These are phyloP conservation scores for Xerocomellus amylosporus DNA, from an alignment of 768 basidiomycete genomes.

Conservation along the genomic window DNA sequence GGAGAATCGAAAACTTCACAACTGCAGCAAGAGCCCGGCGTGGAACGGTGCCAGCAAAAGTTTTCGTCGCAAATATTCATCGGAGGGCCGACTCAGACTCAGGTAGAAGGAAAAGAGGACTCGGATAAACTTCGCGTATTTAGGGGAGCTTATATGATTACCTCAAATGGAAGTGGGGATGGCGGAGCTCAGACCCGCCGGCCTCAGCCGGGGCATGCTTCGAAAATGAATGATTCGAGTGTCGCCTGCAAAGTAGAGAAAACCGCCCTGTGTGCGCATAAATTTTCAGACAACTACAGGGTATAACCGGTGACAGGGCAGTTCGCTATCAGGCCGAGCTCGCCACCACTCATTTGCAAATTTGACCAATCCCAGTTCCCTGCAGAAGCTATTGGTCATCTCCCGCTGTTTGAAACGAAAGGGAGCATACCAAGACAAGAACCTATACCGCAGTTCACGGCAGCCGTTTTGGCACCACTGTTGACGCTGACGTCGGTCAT, in stretches of 20 bases:
- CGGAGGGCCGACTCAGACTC: not conserved
- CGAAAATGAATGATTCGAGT: not conserved
- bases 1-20: constrained; percentile 1
- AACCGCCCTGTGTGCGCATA: not conserved
- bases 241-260: not conserved
- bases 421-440: constrained; percentile 45
- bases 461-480: constrained; percentile 43
- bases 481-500: constrained; percentile 43
- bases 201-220: too few species aligned
- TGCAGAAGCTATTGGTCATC: constrained; percentile 12
- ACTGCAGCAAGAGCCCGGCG: not conserved
- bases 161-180: constrained; percentile 6
- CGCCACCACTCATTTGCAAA: constrained; percentile 45
- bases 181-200: not conserved
- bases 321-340: constrained; percentile 35
- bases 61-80: constrained; percentile 8
- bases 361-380: constrained; percentile 52
- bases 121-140: not conserved
- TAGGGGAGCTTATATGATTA: not conserved
- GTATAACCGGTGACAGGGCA: constrained; percentile 34
- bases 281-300: constrained; percentile 8
- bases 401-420: not conserved
- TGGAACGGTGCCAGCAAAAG: constrained; percentile 9
- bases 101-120: not conserved
- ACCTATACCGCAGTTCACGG: constrained; percentile 54